Base-by-base conservation (phyloP, 2,329 filamentous ascomycete species). In the Furcasterigmium furcatum region DNA sequence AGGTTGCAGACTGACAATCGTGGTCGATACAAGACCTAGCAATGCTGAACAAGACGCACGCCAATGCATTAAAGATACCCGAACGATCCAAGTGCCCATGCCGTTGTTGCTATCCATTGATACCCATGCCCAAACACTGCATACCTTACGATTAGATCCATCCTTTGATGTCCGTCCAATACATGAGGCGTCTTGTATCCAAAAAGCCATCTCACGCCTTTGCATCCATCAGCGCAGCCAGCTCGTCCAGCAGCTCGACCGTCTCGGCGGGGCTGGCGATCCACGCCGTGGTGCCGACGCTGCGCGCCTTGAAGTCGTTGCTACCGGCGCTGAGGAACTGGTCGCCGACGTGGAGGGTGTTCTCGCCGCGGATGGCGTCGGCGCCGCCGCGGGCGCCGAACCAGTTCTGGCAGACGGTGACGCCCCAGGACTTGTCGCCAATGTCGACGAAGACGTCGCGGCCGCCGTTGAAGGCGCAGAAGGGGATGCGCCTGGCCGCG, bases 361-460 rank as follows among this genome's bases (percentile, higher is more conserved):
- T 87, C 52, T 85, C 81, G 4, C 84, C 87, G 41, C 78, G 74
- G 55, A 96, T 82, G 30, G 58, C 52, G n/a, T n/a, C n/a, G n/a
- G 46, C 47, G 22, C 46, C 44, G 27, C 49, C 47, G n/a, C 9
- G 38, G 27, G 46, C 41, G 19, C 13, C 80, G 62, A 96, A 96
- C 73, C 90, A 96, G 47, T 85, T 80, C 71, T 99, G 94, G 63
- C 91, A 96, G 4, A 91, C 90, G 27, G 88, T 78, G 3, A 99
- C 94, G 52, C 94, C 94, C 87, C 91, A 95, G 44, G 86, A 91
- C 71, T 99, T 99, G 70, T 99, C 94, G 46, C 94, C 94, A 59
- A 99, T 96, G 64, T 99, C 94, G 44, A 99, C 91, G 67, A 99
- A 99, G 35, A 97, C 91, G 64, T 99, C 94, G 51, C 94, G 92